Percentiles rank a stretch among this genome's conserved stretches.
phyloP scores from a whole-genome alignment of 2,329 filamentous ascomycete species.

The Cladophialophora immunda region DNA sequence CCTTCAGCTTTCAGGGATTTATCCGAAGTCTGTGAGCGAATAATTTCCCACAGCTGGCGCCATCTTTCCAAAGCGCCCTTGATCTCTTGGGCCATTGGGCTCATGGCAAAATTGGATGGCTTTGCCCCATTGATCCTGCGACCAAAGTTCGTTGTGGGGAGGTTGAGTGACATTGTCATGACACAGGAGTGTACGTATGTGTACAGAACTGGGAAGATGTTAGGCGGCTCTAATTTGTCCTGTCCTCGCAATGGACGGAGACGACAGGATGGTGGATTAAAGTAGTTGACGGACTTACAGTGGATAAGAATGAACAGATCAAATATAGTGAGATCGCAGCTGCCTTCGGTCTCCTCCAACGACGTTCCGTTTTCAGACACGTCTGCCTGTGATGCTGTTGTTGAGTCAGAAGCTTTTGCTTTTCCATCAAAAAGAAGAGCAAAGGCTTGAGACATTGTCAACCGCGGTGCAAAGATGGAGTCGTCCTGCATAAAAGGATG shows the following conservation, averaged over 20 bases:
- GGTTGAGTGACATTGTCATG: conserved; percentile 48
- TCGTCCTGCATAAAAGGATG: conserved; percentile 54
- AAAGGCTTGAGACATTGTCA: conserved; percentile 51
- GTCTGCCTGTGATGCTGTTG: conserved; percentile 13
- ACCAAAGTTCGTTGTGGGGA: conserved; percentile 40
- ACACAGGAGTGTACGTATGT: conserved; percentile 51
- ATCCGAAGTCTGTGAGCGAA: conserved; percentile 45
- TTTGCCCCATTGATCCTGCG: conserved; percentile 15
- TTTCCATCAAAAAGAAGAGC: conserved; percentile 47
- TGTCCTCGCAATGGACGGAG: background rate
- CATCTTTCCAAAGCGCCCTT: conserved; percentile 49
- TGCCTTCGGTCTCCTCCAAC: conserved; percentile 28
- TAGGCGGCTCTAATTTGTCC: background rate
- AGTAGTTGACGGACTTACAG: conserved; percentile 42
- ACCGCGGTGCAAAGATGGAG: conserved; percentile 49
- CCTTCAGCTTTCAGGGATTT: conserved; percentile 53
- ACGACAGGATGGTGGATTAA: background rate
- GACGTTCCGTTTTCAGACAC: background rate
- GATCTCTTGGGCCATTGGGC: conserved; percentile 41
- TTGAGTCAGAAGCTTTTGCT: conserved; percentile 30
- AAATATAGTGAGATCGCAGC: conserved; percentile 44
- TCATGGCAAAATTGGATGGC: background rate
- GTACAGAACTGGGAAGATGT: conserved; percentile 47
- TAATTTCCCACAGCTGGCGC: conserved; percentile 49
- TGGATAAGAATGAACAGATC: conserved; percentile 57